phyloP scores from a whole-genome alignment of 2,329 filamentous ascomycete species.

The Diaporthe nobilis region DNA sequence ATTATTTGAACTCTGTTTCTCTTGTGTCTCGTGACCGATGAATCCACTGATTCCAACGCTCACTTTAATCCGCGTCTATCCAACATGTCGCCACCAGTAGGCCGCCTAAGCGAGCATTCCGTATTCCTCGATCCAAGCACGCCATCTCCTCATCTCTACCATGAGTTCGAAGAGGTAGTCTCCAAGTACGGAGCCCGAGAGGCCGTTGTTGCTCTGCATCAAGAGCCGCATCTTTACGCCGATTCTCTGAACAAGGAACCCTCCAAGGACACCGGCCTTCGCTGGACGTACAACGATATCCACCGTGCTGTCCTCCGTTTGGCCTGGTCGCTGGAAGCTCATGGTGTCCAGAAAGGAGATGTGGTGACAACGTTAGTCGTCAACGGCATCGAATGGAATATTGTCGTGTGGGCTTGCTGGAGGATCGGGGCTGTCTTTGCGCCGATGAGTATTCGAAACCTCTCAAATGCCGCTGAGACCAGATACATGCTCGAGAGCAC shows the following conservation, averaged over 20 bases:
- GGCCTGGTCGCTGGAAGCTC: background rate
- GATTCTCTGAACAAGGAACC: background rate
- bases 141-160: background rate
- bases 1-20: background rate
- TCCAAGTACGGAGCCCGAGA: background rate
- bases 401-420: constrained; percentile 10
- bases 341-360: constrained; percentile 14
- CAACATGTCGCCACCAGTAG: constrained; percentile 6
- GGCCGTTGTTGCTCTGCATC: background rate
- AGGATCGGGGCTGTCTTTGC: constrained; percentile 19
- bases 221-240: background rate
- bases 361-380: background rate
- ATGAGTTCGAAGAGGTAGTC: constrained; percentile 1
- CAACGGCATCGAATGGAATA: constrained; percentile 12
- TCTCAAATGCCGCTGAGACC: background rate
- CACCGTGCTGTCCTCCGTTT: constrained; percentile 1
- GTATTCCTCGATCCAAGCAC: background rate
- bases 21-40: background rate
- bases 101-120: constrained; percentile 2
- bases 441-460: background rate
- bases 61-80: background rate
- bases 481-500: background rate
- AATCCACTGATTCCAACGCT: no score
- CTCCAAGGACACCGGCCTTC: background rate
- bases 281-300: constrained; percentile 6